Percentiles rank a stretch among this genome's conserved stretches.
Evolutionary conservation across 371 early-diverging fungal species (phyloP).

Genomic region (Mortierella sp.): DNA sequence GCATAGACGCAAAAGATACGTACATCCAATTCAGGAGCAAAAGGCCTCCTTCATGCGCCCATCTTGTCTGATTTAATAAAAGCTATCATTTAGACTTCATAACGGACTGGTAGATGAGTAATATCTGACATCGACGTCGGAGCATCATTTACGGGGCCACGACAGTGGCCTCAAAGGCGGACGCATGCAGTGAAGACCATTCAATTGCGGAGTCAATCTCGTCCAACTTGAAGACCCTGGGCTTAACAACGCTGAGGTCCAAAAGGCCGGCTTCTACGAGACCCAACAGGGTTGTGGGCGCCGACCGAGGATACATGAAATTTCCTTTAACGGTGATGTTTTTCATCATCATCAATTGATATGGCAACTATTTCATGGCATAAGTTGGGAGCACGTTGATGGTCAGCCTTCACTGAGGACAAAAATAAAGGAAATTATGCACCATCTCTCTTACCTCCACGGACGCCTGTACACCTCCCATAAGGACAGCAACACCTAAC

Average conservation of each 20-base stretch:
- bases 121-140: too few relatives aligned
- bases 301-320: conserved; percentile 35
- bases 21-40: too few relatives aligned
- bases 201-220: conserved; percentile 6
- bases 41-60: too few relatives aligned
- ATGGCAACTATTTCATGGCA: conserved; percentile 16
- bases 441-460: conserved; percentile 5
- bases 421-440: too few relatives aligned
- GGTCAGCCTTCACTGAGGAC: too few relatives aligned
- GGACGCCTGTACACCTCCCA: conserved; percentile 22
- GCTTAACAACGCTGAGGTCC: not conserved
- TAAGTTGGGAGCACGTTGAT: too few relatives aligned
- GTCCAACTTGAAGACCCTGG: conserved; percentile 11
- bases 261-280: conserved; percentile 37
- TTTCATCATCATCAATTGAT: conserved; percentile 24
- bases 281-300: conserved; percentile 16
- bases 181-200: conserved; percentile 4
- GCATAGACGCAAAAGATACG: too few relatives aligned
- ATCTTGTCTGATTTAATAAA: too few relatives aligned
- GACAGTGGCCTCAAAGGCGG: conserved; percentile 17
- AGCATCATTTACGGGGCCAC: conserved; percentile 16
- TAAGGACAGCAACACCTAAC: conserved; percentile 26
- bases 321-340: conserved; percentile 36
- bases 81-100: too few relatives aligned
- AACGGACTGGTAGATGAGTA: too few relatives aligned